Base-by-base conservation (phyloP, 2,329 filamentous ascomycete genomes). In the Aspergillus tamarii region DNA sequence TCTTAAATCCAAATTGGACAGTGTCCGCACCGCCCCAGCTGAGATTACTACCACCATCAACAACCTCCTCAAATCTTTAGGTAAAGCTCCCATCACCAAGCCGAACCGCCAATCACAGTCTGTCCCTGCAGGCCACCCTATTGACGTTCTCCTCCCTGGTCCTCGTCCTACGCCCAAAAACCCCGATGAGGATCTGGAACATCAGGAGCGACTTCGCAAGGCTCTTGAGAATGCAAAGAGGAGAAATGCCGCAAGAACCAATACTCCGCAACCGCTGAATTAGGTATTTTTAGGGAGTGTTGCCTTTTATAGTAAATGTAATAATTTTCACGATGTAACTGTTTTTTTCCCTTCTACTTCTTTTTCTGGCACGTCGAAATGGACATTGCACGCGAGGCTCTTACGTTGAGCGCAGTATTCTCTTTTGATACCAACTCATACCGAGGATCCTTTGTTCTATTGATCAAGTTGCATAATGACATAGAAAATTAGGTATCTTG, bases 211-310 rank as follows among this genome's bases (percentile, higher is more conserved):
- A 66, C 70, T 85, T 57, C 81, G 79, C 53, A 81, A 75, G 66
- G 84, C 84, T 36, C 71, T 87, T 60, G 83, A 86, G 64, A 81
- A 82, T 62, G 84, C 84, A 10, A 86, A 86, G 76, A 81, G 77
- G 73, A 78, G 85, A 65, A 86, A 87, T 74, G 83, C 78, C 7
- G 75, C 74, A 36, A 76, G 72, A 45, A 5, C 26, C 26, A 64
- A 60, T 52, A 69, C 67, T 50, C 61, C 67, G 58, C 68, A 53
- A 63, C 63, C 30, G 32, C n/a, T 55, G 43, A 56, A 16, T 28
- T 58, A 30, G 19, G 23, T 41, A 53, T 34, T 14, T 4, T 52
- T 52, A 21, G 48, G 28, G 26, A 32, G 4, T 34, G 28, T 52
- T 52, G 10, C 19, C 1, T 34, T 32, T 19, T 56, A 57, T 46